Conservation (phyloP, 2,329 filamentous ascomycete species). For the Neoscytalidium dimidiatum region DNA sequence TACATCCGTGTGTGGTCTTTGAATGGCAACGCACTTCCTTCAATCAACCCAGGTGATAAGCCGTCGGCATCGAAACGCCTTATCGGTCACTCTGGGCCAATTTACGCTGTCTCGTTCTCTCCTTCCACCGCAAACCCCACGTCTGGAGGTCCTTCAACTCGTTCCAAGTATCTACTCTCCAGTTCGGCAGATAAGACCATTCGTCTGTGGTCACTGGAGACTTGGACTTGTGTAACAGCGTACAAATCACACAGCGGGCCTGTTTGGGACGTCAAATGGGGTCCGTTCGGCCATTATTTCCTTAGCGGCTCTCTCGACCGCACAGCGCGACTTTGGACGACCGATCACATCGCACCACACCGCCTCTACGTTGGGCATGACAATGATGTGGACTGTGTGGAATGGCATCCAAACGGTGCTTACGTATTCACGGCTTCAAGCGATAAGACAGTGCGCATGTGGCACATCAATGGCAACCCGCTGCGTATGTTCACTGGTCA, state of each 20-base stretch:
- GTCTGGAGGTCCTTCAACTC: conserved; percentile 53
- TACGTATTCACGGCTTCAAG: conserved; percentile 93
- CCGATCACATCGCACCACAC: conserved; percentile 86
- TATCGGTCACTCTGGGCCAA: conserved; percentile 85
- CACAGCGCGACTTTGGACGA: conserved; percentile 86
- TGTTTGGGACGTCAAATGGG: conserved; percentile 85
- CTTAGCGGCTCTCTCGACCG: conserved; percentile 84
- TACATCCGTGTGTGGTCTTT: conserved; percentile 95
- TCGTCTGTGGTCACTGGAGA: conserved; percentile 88
- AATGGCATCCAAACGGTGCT: conserved; percentile 91
- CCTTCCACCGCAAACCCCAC: conserved; percentile 60
- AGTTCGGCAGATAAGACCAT: conserved; percentile 85
- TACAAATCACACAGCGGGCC: conserved; percentile 93
- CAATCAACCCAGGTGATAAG: conserved; percentile 26
- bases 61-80: conserved; percentile 69
- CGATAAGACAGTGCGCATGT: conserved; percentile 96
- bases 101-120: conserved; percentile 89
- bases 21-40: conserved; percentile 75
- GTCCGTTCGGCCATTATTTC: conserved; percentile 95
- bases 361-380: conserved; percentile 91
- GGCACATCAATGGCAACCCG: conserved; percentile 87
- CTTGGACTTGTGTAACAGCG: conserved; percentile 88
- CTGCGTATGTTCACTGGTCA: conserved; percentile 93
- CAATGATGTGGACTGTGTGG: conserved; percentile 84
- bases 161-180: conserved; percentile 78